A percentile compares a stretch with the other conserved stretches of the same genome.
Conservation (phyloP, 352 stramenopile species). For the Blastocystis sp. region DNA sequence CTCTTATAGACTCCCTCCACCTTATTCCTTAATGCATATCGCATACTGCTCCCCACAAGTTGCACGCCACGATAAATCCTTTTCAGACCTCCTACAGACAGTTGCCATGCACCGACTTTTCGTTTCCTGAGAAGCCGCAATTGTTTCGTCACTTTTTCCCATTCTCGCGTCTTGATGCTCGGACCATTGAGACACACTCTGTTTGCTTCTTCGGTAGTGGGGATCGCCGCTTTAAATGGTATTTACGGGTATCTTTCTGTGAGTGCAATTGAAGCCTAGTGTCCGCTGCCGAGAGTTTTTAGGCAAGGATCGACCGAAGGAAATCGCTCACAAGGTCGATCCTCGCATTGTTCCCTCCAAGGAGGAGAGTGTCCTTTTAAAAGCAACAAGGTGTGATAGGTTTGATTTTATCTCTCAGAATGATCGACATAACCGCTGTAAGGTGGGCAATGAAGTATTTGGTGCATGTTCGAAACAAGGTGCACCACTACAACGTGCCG, state of each 20-base stretch:
- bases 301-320: background rate
- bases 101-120: no score
- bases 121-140: no score
- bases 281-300: background rate
- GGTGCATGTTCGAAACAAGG: background rate
- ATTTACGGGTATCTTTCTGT: background rate
- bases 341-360: background rate
- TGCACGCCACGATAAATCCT: no score
- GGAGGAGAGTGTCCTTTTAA: constrained; percentile 13
- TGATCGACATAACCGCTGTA: constrained; percentile 1
- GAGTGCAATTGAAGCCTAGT: background rate
- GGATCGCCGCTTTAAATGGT: background rate
- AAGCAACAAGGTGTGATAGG: background rate
- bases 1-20: no score
- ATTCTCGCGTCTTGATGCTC: background rate
- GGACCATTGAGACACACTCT: background rate
- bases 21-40: no score
- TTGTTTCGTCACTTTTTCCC: no score
- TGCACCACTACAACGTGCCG: background rate
- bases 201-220: background rate
- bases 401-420: background rate
- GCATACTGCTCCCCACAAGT: no score
- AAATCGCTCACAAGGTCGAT: constrained; percentile 20
- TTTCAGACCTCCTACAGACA: no score
- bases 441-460: constrained; percentile 15